Evolutionary conservation across 1,284 basidiomycete genomes (phyloP).

Genomic region (Fistulina hepatica): DNA sequence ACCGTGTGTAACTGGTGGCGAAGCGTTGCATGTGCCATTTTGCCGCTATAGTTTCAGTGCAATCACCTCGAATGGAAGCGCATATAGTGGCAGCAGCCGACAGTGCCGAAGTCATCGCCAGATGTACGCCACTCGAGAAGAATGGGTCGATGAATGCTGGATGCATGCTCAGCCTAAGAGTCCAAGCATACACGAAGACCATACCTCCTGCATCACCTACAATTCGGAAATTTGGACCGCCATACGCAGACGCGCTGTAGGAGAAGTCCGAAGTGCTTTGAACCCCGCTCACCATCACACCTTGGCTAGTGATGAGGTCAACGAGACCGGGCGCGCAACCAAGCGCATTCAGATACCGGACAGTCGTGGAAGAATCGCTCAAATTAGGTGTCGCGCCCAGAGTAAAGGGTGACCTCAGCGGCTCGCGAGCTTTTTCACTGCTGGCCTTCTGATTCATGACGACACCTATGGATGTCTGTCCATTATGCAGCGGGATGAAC

Average conservation of each 20-base stretch:
- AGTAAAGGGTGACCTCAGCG: constrained; percentile 25
- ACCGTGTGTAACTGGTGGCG: constrained; percentile 51
- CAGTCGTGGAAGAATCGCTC: constrained; percentile 24
- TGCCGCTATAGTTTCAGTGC: constrained; percentile 40
- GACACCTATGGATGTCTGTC: constrained; percentile 57
- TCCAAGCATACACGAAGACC: constrained; percentile 6
- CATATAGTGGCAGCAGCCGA: constrained; percentile 54
- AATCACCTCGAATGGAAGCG: constrained; percentile 47
- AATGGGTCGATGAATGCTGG: constrained; percentile 65
- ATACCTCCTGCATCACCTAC: constrained; percentile 65
- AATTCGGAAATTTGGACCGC: constrained; percentile 47
- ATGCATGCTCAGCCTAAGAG: constrained; percentile 7
- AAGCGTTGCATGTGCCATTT: constrained; percentile 51
- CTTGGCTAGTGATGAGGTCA: constrained; percentile 41
- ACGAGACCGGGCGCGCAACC: constrained; percentile 43
- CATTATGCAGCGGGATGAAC: constrained; percentile 67
- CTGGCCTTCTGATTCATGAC: constrained; percentile 54
- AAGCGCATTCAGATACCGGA: constrained; percentile 40
- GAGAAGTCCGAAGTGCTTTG: constrained; percentile 49
- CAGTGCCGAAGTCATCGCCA: constrained; percentile 53
- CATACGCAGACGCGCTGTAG: constrained; percentile 55
- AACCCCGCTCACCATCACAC: constrained; percentile 35
- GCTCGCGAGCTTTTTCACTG: constrained; percentile 28
- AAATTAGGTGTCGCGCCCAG: constrained; percentile 18
- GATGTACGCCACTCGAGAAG: constrained; percentile 61